Evolutionary conservation across 257 asterid species (phyloP).

Genomic region (Solanum microdontum): DNA sequence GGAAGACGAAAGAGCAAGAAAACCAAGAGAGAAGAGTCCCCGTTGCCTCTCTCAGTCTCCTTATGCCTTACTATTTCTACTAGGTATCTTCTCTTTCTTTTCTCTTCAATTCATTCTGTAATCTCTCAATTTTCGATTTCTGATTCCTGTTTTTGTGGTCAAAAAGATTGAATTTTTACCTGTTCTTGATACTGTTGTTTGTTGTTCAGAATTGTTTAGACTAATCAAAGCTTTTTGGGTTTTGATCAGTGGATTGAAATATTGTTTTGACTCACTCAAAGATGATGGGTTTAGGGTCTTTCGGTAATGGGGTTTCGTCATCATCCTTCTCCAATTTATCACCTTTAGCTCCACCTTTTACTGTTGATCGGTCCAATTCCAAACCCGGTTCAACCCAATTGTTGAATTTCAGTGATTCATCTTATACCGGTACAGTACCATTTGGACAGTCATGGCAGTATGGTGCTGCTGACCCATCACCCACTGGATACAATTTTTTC

Average conservation of each 20-base stretch:
- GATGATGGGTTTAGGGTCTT: slow-evolving; percentile 66
- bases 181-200: background rate
- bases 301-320: slow-evolving; percentile 53
- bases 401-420: slow-evolving; percentile 31
- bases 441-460: slow-evolving; percentile 47
- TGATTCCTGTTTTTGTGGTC: background rate
- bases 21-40: background rate
- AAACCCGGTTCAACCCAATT: slow-evolving; percentile 36
- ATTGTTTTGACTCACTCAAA: background rate
- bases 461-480: slow-evolving; percentile 28
- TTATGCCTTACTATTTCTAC: background rate
- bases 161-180: background rate
- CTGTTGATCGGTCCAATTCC: slow-evolving; percentile 60
- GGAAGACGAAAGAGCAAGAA: background rate
- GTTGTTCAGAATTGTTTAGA: background rate
- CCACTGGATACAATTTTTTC: slow-evolving; percentile 18
- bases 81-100: background rate
- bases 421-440: slow-evolving; percentile 19
- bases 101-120: background rate
- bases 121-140: background rate
- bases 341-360: slow-evolving; percentile 92
- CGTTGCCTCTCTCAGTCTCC: background rate
- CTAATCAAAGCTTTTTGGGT: background rate
- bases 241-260: slow-evolving; percentile 24
- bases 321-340: slow-evolving; percentile 70